These are phyloP conservation scores for Mycosphaerella arachidis DNA, from an alignment of 2,329 filamentous ascomycete genomes.

Conservation along the genomic window DNA sequence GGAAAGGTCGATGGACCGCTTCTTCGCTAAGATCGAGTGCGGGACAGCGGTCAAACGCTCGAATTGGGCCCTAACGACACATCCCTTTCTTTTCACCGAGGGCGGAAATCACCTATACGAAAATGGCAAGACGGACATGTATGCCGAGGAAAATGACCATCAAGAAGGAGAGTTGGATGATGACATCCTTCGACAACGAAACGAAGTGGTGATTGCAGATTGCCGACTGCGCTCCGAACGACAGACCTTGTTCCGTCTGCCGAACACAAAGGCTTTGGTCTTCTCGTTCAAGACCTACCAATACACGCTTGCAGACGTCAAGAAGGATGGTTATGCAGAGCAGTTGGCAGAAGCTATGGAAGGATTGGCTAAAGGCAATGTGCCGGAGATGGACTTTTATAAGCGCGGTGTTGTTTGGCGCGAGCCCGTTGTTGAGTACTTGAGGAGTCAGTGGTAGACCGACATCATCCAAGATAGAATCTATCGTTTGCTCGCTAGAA, in stretches of 20 bases:
- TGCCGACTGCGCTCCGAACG: constrained; percentile 52
- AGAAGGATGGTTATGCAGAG: constrained; percentile 53
- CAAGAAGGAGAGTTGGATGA: constrained; percentile 19
- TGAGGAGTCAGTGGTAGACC: constrained; percentile 28
- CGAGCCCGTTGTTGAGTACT: constrained; percentile 49
- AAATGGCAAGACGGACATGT: constrained; percentile 25
- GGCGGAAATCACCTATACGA: constrained; percentile 43
- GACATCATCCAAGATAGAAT: not conserved
- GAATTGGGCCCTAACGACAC: constrained; percentile 51
- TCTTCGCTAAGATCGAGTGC: constrained; percentile 51
- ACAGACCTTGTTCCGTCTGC: constrained; percentile 59
- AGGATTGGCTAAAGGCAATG: constrained; percentile 53
- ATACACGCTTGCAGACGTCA: constrained; percentile 53
- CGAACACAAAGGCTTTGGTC: constrained; percentile 50
- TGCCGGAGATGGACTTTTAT: constrained; percentile 55
- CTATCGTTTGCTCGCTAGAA: not conserved
- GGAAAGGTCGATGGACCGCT: constrained; percentile 58
- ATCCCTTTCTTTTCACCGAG: constrained; percentile 38
- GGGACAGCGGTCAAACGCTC: constrained; percentile 53
- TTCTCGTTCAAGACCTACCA: constrained; percentile 62
- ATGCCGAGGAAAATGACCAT: not conserved
- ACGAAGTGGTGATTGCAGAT: constrained; percentile 37
- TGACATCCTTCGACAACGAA: constrained; percentile 28
- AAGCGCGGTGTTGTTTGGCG: constrained; percentile 57
- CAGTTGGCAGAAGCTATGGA: constrained; percentile 56